Conservation (phyloP, 148 eudicot genomes). For the Polygonum aviculare region DNA sequence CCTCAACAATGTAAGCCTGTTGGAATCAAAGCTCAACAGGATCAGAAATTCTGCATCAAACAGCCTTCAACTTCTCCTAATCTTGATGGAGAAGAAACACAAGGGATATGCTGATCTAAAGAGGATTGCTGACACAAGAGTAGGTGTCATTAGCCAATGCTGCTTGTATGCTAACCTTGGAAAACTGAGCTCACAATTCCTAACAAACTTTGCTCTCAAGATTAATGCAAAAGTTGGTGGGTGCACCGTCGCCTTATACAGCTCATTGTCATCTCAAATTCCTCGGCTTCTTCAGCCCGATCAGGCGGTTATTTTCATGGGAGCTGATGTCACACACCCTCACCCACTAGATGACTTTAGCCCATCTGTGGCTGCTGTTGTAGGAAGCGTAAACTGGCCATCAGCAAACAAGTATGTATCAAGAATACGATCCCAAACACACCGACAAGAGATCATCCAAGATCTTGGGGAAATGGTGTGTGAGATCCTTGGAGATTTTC, state of each 20-base stretch:
- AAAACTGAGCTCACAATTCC: slow-evolving; percentile 60
- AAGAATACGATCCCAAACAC: slow-evolving; percentile 86
- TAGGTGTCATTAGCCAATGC: slow-evolving; percentile 82
- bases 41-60: slow-evolving; percentile 46
- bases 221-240: slow-evolving; percentile 96
- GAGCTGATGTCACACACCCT: slow-evolving; percentile 94
- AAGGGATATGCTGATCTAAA: slow-evolving; percentile 90
- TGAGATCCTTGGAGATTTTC: slow-evolving; percentile 62
- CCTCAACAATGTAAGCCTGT: slow-evolving; percentile 47
- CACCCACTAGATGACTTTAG: slow-evolving; percentile 84
- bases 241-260: slow-evolving; percentile 72
- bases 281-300: slow-evolving; percentile 50
- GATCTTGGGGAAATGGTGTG: slow-evolving; percentile 66
- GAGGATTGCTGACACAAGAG: slow-evolving; percentile 76
- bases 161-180: slow-evolving; percentile 70
- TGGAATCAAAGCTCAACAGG: slow-evolving; percentile 60
- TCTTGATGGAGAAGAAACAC: slow-evolving; percentile 90
- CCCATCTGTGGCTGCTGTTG: slow-evolving; percentile 94
- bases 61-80: slow-evolving; percentile 66
- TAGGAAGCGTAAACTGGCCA: slow-evolving; percentile 89
- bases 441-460: slow-evolving; percentile 86
- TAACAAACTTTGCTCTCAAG: slow-evolving; percentile 82
- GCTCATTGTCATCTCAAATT: slow-evolving; percentile 63
- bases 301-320: slow-evolving; percentile 81
- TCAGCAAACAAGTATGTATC: slow-evolving; percentile 77